phyloP scores from a whole-genome alignment of 2,329 filamentous ascomycete species.

The Fusarium pseudoanthophilum region DNA sequence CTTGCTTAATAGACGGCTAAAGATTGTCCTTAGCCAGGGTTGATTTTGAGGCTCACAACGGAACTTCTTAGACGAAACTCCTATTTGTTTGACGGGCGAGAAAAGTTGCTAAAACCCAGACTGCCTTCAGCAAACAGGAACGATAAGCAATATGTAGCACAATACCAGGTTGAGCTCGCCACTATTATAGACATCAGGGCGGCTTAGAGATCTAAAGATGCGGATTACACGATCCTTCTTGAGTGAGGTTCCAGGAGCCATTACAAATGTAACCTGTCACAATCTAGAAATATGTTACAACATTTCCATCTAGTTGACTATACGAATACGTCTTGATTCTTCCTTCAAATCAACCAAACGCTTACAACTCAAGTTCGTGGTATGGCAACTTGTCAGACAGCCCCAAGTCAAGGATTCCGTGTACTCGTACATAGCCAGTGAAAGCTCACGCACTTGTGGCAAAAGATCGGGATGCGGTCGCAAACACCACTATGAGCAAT shows the following conservation, averaged over 20 bases:
- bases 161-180: neutral
- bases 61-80: neutral
- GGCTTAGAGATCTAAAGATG: neutral
- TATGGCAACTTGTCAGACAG: neutral
- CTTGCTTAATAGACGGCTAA: neutral
- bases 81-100: neutral
- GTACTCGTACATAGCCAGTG: neutral
- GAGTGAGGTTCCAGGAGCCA: neutral
- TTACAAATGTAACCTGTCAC: neutral
- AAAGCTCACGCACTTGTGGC: neutral
- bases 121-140: neutral
- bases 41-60: neutral
- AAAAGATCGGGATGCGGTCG: neutral
- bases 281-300: neutral
- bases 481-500: neutral
- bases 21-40: neutral
- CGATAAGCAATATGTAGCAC: neutral
- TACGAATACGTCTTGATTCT: neutral
- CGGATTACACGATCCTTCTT: neutral
- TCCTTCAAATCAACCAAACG: neutral
- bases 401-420: neutral
- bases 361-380: neutral
- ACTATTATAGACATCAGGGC: neutral
- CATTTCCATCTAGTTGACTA: neutral
- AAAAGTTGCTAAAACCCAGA: neutral